phyloP scores from a whole-genome alignment of 352 stramenopile genomes.

The Pythium rhizo-oryzae region DNA sequence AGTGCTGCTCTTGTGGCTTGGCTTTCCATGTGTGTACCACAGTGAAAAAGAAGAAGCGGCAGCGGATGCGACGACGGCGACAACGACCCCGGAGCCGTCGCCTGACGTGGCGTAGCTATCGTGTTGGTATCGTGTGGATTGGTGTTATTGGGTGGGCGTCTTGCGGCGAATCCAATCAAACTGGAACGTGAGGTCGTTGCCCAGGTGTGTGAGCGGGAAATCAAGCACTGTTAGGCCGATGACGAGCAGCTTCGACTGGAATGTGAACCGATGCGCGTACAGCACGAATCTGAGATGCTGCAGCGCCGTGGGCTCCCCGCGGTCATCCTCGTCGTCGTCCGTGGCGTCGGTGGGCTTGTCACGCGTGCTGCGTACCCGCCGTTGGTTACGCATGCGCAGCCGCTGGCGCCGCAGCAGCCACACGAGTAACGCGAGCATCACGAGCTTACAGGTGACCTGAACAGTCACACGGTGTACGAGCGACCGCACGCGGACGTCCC shows the following conservation, averaged over 20 bases:
- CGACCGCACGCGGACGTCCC: background rate
- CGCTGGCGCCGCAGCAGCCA: background rate
- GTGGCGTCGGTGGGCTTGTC: background rate
- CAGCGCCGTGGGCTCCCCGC: background rate
- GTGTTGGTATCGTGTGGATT: background rate
- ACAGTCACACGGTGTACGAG: background rate
- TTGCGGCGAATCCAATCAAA: slow-evolving; percentile 13
- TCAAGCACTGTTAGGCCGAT: slow-evolving; percentile 1
- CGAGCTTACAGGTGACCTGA: slow-evolving; percentile 1
- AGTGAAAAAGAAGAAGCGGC: background rate
- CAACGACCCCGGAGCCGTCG: background rate
- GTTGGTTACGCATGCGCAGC: background rate
- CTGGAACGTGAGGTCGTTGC: slow-evolving; percentile 19
- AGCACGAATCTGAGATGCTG: slow-evolving; percentile 7
- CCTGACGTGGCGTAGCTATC: background rate
- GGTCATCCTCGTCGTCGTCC: background rate
- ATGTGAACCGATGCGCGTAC: slow-evolving; percentile 9
- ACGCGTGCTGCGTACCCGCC: background rate
- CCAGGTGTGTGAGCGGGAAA: slow-evolving; percentile 12
- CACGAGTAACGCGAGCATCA: background rate
- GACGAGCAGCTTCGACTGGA: slow-evolving; percentile 10
- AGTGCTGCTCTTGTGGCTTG: background rate
- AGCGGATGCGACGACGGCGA: background rate
- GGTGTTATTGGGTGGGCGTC: background rate
- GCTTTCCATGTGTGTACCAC: background rate